Base-by-base conservation (phyloP, 192 early-diverging fungal species). In the Paraglomus occultum region DNA sequence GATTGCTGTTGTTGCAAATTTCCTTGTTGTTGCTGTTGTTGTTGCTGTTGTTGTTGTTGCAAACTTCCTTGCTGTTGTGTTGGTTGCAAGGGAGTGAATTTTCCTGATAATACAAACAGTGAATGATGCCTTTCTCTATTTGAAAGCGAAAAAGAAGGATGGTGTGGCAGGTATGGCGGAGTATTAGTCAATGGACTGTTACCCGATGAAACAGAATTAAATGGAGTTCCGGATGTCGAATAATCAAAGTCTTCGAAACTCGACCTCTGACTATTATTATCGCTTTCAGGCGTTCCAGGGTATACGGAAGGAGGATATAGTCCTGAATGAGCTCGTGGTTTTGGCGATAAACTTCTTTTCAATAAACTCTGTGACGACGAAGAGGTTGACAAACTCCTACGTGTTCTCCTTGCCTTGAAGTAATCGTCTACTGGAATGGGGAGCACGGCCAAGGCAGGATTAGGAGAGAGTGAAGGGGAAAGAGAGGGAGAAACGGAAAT, bases 301-400 rank as follows among this genome's bases (percentile, higher is more conserved):
- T 23, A 46, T 17, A 7, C 15, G 15, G 11, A 20, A 20, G 40
- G 42, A 10, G 63, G 53, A 11, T 57, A 69, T 43, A 69, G 40
- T 31, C 44, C 57, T 55, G 53, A 69, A 15, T 57, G 52, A 23
- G 53, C 43, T 6, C 53, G 51, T 12, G 67, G 67, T 47, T 69
- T 69, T 45, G 47, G n/a, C 31, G 67, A 50, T 57, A 69, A 44
- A 17, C 52, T 57, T 44, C 22, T 69, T 54, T 69, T 69, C 8
- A 69, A 45, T 69, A 69, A 57, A 69, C 67, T 69, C 57, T 69
- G 67, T 47, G 52, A 57, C 43, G 67, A 67, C 14, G 42, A 39
- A 11, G 67, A 69, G 47, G 67, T 69, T 22, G 67, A 69, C 44
- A 57, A 54, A 55, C 67, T 69, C 46, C 67, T 39, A 22, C 67